Evolutionary conservation across 495 filamentous ascomycete genomes (phyloP).

Genomic region (Penicillium chermesinum): DNA sequence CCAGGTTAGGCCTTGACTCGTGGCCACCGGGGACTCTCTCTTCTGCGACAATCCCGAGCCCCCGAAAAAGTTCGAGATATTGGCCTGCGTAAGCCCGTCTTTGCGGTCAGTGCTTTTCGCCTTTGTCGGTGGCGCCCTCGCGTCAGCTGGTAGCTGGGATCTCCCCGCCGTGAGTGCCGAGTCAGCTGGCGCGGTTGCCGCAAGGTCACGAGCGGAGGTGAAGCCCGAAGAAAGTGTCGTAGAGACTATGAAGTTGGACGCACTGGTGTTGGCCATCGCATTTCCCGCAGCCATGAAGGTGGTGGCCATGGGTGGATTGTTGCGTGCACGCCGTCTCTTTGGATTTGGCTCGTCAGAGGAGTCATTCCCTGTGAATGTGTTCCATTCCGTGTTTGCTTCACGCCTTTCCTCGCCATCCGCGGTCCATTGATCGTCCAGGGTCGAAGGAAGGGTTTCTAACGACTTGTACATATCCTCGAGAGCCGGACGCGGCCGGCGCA

Average conservation of each 20-base stretch:
- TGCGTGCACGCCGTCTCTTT: conserved; percentile 34
- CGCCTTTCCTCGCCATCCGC: conserved; percentile 49
- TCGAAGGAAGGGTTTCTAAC: conserved; percentile 40
- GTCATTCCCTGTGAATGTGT: conserved; percentile 16
- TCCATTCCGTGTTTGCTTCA: conserved; percentile 35
- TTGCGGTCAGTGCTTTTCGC: conserved; percentile 15
- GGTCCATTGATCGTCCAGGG: conserved; percentile 61
- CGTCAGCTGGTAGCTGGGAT: no score
- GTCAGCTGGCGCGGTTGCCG: conserved; percentile 16
- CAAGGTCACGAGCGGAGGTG: conserved; percentile 40
- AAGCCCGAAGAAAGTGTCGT: conserved; percentile 36
- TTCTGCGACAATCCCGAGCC: conserved; percentile 21
- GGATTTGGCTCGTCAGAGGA: conserved; percentile 20
- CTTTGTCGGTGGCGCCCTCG: conserved; percentile 15
- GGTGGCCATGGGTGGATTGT: conserved; percentile 18
- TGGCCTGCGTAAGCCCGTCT: conserved; percentile 33
- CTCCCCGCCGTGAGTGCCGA: conserved; percentile 8
- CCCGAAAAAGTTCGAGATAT: conserved; percentile 37
- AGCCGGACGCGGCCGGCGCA: conserved; percentile 52
- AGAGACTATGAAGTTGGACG: conserved; percentile 29
- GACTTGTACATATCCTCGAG: conserved; percentile 42
- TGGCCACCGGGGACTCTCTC: conserved; percentile 4
- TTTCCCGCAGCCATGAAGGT: conserved; percentile 21
- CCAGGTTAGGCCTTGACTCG: conserved; percentile 12
- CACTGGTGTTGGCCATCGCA: conserved; percentile 24